Conservation (phyloP, 2,329 filamentous ascomycete species). For the Diaporthe vaccinii region DNA sequence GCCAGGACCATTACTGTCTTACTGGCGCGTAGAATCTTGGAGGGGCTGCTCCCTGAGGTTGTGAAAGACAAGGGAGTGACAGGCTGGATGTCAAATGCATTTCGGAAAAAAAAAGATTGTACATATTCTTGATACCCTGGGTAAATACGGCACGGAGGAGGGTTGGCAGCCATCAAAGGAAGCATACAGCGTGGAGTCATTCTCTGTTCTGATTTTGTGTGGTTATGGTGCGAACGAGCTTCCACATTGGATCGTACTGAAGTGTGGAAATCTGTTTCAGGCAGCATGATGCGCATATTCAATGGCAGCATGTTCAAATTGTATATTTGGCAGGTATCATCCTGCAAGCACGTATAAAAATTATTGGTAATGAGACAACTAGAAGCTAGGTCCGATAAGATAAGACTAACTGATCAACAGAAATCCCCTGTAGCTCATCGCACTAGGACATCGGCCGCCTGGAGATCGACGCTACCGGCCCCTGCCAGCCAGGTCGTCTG, state of each 20-base stretch:
- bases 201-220: neutral
- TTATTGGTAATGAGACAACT: neutral
- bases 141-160: constrained; percentile 31
- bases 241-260: neutral
- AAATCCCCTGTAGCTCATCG: neutral
- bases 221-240: neutral
- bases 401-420: neutral
- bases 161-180: neutral
- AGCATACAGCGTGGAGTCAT: constrained; percentile 26
- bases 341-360: neutral
- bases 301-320: neutral
- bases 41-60: no score
- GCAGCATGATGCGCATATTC: neutral
- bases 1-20: neutral
- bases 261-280: neutral
- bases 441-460: neutral
- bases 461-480: neutral
- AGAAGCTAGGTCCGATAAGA: neutral
- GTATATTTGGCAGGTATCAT: neutral
- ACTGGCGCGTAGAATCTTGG: neutral
- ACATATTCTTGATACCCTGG: constrained; percentile 40
- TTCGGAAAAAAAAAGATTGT: neutral
- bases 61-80: no score
- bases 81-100: neutral
- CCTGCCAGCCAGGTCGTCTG: neutral